Percentiles rank a stretch among this genome's conserved stretches.
phyloP scores from a whole-genome alignment of 2,329 filamentous ascomycete species.

The Trichophyton benhamiae region DNA sequence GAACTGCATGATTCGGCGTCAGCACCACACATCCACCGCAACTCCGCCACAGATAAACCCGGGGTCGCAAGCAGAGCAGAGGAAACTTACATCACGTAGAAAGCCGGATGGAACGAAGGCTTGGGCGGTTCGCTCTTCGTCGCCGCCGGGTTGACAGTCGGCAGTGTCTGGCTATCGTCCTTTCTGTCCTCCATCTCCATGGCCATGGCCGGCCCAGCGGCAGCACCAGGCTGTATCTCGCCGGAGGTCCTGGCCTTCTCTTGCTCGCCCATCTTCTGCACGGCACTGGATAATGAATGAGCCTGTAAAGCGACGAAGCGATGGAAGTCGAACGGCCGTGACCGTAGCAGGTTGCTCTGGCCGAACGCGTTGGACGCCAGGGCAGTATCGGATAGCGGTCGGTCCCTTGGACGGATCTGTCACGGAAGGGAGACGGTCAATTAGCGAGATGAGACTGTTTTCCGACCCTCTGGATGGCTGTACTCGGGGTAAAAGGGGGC shows the following conservation, averaged over 20 bases:
- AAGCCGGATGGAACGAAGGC: constrained; percentile 59
- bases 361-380: constrained; percentile 35
- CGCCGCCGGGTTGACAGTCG: constrained; percentile 62
- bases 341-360: constrained; percentile 32
- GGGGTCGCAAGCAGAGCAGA: neutral
- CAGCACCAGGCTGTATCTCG: constrained; percentile 39
- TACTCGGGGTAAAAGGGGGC: no score
- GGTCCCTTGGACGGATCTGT: no score
- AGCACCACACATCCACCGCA: neutral
- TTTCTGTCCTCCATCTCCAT: constrained; percentile 24
- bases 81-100: constrained; percentile 58
- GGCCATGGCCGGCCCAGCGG: neutral
- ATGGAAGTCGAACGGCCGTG: constrained; percentile 38
- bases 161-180: constrained; percentile 48
- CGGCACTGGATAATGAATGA: constrained; percentile 27
- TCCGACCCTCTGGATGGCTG: no score
- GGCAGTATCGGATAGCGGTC: constrained; percentile 7
- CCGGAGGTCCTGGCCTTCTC: constrained; percentile 78
- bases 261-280: constrained; percentile 55
- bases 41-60: neutral
- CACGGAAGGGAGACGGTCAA: no score
- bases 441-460: no score
- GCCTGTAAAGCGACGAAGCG: constrained; percentile 34
- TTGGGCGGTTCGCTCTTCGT: constrained; percentile 59
- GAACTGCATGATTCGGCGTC: constrained; percentile 40